Base-by-base conservation (phyloP, 768 basidiomycete genomes). In the Trametes cingulata region DNA sequence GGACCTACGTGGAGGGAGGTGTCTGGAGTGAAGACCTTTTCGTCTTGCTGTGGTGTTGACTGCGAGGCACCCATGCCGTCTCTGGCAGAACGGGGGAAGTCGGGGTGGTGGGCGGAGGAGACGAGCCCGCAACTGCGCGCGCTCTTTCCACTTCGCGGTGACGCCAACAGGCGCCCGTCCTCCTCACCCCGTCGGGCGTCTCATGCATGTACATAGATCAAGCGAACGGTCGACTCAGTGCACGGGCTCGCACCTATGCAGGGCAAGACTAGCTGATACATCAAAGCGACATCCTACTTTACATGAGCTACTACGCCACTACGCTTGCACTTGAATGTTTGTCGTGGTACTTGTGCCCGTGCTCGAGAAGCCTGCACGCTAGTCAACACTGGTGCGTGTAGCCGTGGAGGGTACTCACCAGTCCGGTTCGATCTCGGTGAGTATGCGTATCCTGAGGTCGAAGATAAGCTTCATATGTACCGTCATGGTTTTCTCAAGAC, bases 391-490 rank as follows among this genome's bases (percentile, higher is more conserved):
- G 3, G 10, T 14, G 1, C 39, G 29, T 3, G 9, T 13, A 14
- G 6, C 12, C 15, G 33, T 35, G 33, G 4, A 42, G 9, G 54
- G 2, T 22, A 62, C 75, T 68, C 67, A 88, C 96, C 96, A 98
- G 67, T 98, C 95, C 40, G 94, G 87, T 68, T 98, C 95, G 43
- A 98, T 92, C 67, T 95, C 93, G 1, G 96, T 97, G 35, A 98
- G 72, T 64, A 98, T 88, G 22, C 91, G 85, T 69, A 99, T 97
- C 71, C 97, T 93, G 60, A 12, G 47, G 40, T 24, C 54, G 25
- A 50, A 17, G 43, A 65, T 40, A 72, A 43, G 52, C 56, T 43
- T 19, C 27, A 35, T 17, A n/a, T 24, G 24, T 14, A 17, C 27
- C 15, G n/a, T 1, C 2, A 24, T n/a, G 9, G n/a, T 13, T 33